phyloP scores from a whole-genome alignment of 1,139 yeast genomes.

The Geotrichum klebahnii region DNA sequence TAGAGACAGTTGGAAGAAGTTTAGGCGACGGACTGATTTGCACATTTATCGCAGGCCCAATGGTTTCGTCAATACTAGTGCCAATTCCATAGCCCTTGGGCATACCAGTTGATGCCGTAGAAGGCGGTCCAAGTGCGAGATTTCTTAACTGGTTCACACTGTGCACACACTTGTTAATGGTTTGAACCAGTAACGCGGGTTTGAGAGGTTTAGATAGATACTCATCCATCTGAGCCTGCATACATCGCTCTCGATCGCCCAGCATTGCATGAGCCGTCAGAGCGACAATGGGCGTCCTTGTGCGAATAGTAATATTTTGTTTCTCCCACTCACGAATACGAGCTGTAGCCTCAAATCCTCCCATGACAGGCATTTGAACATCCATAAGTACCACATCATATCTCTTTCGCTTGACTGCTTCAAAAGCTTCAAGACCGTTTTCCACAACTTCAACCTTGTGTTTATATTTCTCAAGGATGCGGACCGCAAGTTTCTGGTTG shows the following conservation, averaged over 20 bases:
- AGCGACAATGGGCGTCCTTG: constrained; percentile 82
- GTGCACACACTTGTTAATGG: constrained; percentile 78
- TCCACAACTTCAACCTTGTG: constrained; percentile 47
- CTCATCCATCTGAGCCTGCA: constrained; percentile 89
- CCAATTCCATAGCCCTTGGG: constrained; percentile 25
- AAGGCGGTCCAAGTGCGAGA: constrained; percentile 40
- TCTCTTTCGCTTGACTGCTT: constrained; percentile 61
- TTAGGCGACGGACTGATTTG: no score
- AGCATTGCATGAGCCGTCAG: constrained; percentile 89
- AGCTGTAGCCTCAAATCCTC: constrained; percentile 87
- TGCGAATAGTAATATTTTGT: constrained; percentile 68
- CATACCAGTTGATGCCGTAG: constrained; percentile 22
- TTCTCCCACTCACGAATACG: constrained; percentile 83
- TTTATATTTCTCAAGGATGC: constrained; percentile 34
- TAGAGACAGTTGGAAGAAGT: neutral
- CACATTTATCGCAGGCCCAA: constrained; percentile 16
- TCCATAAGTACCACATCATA: constrained; percentile 87
- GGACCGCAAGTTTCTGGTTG: constrained; percentile 74
- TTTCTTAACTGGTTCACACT: constrained; percentile 41
- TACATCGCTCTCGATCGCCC: constrained; percentile 80
- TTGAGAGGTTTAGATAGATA: constrained; percentile 82
- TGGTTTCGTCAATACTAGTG: constrained; percentile 21
- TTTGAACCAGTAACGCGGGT: constrained; percentile 75
- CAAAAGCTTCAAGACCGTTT: constrained; percentile 78
- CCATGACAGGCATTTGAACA: constrained; percentile 94